phyloP scores from a whole-genome alignment of 805 yeast genomes.

The Ogataea thermomethanolica region DNA sequence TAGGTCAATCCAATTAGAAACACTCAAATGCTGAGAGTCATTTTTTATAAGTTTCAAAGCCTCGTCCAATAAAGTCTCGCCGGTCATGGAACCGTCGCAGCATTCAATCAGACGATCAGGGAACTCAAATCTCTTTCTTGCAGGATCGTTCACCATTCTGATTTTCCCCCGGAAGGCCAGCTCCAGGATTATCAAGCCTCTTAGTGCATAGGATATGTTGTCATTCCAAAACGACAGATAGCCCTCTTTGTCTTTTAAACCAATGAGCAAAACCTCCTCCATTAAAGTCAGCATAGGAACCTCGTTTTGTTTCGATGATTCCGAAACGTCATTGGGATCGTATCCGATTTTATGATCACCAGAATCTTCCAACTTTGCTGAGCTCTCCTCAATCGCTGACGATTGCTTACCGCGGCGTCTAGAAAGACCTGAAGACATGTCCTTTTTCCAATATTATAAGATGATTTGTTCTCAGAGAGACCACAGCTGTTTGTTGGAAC shows the following conservation, averaged over 20 bases:
- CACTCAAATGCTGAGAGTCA: slow-evolving; percentile 73
- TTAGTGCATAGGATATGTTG: slow-evolving; percentile 89
- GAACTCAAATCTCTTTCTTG: slow-evolving; percentile 82
- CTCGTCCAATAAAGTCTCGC: slow-evolving; percentile 93
- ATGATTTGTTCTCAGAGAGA: background rate
- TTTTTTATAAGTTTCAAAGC: slow-evolving; percentile 84
- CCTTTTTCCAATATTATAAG: background rate
- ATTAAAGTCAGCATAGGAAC: slow-evolving; percentile 81
- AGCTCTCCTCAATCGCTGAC: slow-evolving; percentile 21
- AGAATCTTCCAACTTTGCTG: slow-evolving; percentile 13
- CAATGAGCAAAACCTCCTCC: slow-evolving; percentile 94
- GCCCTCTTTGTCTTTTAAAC: slow-evolving; percentile 94
- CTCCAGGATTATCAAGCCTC: slow-evolving; percentile 92
- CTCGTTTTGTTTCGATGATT: slow-evolving; percentile 35
- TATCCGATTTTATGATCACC: slow-evolving; percentile 63
- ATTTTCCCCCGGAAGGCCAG: slow-evolving; percentile 89
- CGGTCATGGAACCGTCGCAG: slow-evolving; percentile 80
- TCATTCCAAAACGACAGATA: slow-evolving; percentile 98
- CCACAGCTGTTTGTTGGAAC: background rate
- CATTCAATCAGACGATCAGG: slow-evolving; percentile 87
- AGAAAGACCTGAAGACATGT: slow-evolving; percentile 55
- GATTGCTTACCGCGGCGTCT: slow-evolving; percentile 57
- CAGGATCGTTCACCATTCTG: slow-evolving; percentile 86
- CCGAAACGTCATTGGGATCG: slow-evolving; percentile 67
- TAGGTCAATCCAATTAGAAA: slow-evolving; percentile 89